Evolutionary conservation across 192 early-diverging fungal genomes (phyloP).

Genomic region (Powellomyces hirtus): DNA sequence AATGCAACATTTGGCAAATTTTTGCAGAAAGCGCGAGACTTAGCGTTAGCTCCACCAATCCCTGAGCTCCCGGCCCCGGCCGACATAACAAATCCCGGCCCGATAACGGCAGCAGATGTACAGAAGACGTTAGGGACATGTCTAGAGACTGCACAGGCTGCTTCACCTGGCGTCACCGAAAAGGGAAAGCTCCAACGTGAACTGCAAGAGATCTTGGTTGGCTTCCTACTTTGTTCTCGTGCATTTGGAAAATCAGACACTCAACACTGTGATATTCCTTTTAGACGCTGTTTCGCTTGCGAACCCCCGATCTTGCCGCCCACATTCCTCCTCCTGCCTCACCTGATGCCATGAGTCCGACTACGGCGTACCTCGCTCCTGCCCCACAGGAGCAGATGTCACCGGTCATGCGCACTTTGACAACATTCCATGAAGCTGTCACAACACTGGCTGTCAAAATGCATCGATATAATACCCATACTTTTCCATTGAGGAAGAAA

Average conservation of each 20-base stretch:
- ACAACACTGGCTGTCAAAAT: slow-evolving; percentile 6
- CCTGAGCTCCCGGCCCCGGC: background rate
- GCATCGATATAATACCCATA: slow-evolving; percentile 14
- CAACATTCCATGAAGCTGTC: slow-evolving; percentile 1
- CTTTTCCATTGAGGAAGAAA: slow-evolving; percentile 12
- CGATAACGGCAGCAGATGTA: background rate
- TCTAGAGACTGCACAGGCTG: background rate
- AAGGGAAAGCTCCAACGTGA: background rate
- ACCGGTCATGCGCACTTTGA: slow-evolving; percentile 1
- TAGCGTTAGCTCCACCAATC: too few species aligned
- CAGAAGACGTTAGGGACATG: background rate
- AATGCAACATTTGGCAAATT: too few species aligned
- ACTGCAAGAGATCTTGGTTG: background rate
- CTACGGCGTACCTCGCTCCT: background rate
- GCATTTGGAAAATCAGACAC: background rate
- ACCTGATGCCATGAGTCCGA: background rate
- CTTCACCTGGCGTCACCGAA: background rate
- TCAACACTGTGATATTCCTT: background rate
- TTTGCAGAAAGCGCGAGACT: too few species aligned
- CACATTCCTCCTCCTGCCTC: background rate
- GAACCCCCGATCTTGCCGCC: background rate
- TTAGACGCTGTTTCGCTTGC: background rate
- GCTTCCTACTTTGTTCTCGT: background rate
- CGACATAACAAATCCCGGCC: background rate
- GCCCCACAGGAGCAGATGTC: background rate